Evolutionary conservation across 2,329 filamentous ascomycete genomes (phyloP), one percentile per base, ranked within the genome.

Genomic region (Aspergillus oerlinghausenensis): DNA sequence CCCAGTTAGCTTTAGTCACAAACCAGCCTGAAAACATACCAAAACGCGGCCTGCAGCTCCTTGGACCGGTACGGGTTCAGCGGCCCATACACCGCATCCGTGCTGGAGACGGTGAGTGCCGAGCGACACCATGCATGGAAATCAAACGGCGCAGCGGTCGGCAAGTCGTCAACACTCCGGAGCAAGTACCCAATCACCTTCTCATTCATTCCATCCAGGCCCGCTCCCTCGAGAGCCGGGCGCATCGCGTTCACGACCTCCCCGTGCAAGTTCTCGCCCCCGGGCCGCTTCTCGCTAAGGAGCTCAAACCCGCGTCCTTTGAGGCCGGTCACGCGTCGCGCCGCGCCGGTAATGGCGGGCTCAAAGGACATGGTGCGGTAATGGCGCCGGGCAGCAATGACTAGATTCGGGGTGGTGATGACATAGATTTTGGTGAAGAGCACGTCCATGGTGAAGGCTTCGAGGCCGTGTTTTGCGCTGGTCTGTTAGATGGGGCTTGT

Each of bases 71-170:
- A 72, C 4, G 70, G 70, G 53, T 71, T 72, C 42, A 65, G 38
- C 0, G 63, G 62, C 1, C 70, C 70, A 49, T 69, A 72, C 5
- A 61, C 56, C 4, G 68, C 61, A 23, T 69, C 61, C 11, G 66
- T 69, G 25, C 65, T 70, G 4, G 69, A 67, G 42, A 60, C 51
- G 4, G 64, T 70, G 8, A 71, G 64, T 19, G 60, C 63, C 47
- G 65, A 55, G 7, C 55, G 57, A 38, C 64, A 66, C 70, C 69
- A 72, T 9, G 38, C 54, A 52, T 63, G 65, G 6, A 72, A 49
- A 51, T 72, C 66, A 11, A 71, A 23, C 6, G 52, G 49, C 4
- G 50, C 14, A 1, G 17, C 32, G 2, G 49, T 21, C 3, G 51
- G 57, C 23, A 71, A 19, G 9, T 62, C 57, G 28, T 68, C 59